These are phyloP conservation scores for Pseudogymnoascus destructans DNA, from an alignment of 2,329 filamentous ascomycete genomes.

Conservation along the genomic window DNA sequence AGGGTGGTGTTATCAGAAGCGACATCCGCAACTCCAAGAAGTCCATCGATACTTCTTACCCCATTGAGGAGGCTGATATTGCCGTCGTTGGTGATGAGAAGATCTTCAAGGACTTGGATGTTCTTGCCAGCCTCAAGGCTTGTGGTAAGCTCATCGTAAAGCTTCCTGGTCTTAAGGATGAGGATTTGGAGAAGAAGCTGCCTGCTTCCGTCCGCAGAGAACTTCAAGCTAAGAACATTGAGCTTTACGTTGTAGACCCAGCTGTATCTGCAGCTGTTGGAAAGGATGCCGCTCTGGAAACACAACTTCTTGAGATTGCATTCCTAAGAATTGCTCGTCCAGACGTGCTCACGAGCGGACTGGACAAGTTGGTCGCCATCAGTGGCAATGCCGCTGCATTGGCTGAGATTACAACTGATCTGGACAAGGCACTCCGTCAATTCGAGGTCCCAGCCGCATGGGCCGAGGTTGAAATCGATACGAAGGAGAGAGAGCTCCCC, in stretches of 20 bases:
- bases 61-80: conserved; percentile 66
- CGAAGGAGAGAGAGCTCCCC: conserved; percentile 39
- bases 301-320: conserved; percentile 62
- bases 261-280: conserved; percentile 54
- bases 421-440: conserved; percentile 57
- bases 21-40: conserved; percentile 77
- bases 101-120: conserved; percentile 64
- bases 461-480: conserved; percentile 55
- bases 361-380: conserved; percentile 52
- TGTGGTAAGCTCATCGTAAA: conserved; percentile 64
- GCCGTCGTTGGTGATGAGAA: conserved; percentile 67
- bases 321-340: conserved; percentile 70
- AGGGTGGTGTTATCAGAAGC: conserved; percentile 68
- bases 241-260: conserved; percentile 65
- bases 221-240: conserved; percentile 54
- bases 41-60: conserved; percentile 73
- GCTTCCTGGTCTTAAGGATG: conserved; percentile 68
- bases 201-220: conserved; percentile 56
- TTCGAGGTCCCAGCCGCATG: conserved; percentile 70
- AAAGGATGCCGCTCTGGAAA: conserved; percentile 46
- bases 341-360: conserved; percentile 45
- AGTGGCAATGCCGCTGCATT: conserved; percentile 39
- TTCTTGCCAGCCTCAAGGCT: conserved; percentile 55
- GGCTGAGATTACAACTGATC: conserved; percentile 48
- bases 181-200: conserved; percentile 80